Evolutionary conservation across 2,329 filamentous ascomycete genomes (phyloP).

Genomic region (Biscogniauxia marginata): DNA sequence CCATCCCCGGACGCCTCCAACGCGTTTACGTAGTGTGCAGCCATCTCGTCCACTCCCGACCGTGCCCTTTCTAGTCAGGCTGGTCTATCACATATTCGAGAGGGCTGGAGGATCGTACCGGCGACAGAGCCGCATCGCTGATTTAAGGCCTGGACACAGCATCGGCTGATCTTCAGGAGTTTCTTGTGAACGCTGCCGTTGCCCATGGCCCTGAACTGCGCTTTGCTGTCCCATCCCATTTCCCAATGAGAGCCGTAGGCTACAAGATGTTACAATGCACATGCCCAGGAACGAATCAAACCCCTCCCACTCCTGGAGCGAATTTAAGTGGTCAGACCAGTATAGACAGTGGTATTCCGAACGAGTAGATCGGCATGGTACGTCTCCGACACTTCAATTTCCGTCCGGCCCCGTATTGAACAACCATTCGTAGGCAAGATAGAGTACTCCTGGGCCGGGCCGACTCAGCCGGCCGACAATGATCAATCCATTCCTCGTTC

Average conservation of each 20-base stretch:
- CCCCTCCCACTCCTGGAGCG: slow-evolving; percentile 26
- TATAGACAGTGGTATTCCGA: slow-evolving; percentile 23
- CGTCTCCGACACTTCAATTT: slow-evolving; percentile 10
- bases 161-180: slow-evolving; percentile 16
- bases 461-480: slow-evolving; percentile 9
- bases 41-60: slow-evolving; percentile 15
- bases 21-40: slow-evolving; percentile 18
- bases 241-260: slow-evolving; percentile 21
- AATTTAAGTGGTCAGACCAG: slow-evolving; percentile 25
- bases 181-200: slow-evolving; percentile 20
- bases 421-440: slow-evolving; percentile 15
- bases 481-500: slow-evolving; percentile 26
- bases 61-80: slow-evolving; percentile 10
- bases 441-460: slow-evolving; percentile 19
- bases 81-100: slow-evolving; percentile 15
- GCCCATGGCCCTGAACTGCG: slow-evolving; percentile 18
- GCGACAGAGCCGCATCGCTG: slow-evolving; percentile 28
- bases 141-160: slow-evolving; percentile 27
- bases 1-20: slow-evolving; percentile 12
- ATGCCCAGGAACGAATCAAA: slow-evolving; percentile 25
- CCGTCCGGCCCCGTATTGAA: slow-evolving; percentile 12
- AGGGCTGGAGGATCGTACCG: slow-evolving; percentile 15
- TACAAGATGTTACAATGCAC: slow-evolving; percentile 33
- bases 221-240: slow-evolving; percentile 14
- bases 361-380: slow-evolving; percentile 26